Evolutionary conservation across 805 yeast genomes (phyloP).

Genomic region (Candida yuanshanica): DNA sequence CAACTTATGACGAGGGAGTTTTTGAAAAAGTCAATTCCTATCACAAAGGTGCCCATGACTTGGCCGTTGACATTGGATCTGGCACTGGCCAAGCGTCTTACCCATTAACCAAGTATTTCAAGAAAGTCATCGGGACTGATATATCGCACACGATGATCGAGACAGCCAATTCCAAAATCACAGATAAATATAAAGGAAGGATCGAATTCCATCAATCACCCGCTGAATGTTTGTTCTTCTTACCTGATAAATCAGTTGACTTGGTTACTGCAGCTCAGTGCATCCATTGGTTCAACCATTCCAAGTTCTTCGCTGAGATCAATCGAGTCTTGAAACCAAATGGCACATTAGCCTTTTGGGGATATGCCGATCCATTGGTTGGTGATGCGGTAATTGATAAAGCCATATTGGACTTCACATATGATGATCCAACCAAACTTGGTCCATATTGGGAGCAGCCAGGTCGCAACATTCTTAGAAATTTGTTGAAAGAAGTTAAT

Average conservation of each 20-base stretch:
- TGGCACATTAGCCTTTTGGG: slow-evolving; percentile 76
- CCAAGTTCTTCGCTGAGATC: slow-evolving; percentile 44
- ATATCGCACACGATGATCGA: slow-evolving; percentile 51
- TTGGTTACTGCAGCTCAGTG: slow-evolving; percentile 78
- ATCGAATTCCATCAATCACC: slow-evolving; percentile 18
- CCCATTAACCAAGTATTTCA: slow-evolving; percentile 39
- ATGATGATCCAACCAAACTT: slow-evolving; percentile 39
- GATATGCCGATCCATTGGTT: slow-evolving; percentile 69
- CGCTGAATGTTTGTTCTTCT: slow-evolving; percentile 23
- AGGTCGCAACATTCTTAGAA: slow-evolving; percentile 54
- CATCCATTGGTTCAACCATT: slow-evolving; percentile 76
- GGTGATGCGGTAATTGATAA: slow-evolving; percentile 50
- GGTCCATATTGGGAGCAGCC: slow-evolving; percentile 87
- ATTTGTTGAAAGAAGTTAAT: slow-evolving; percentile 36
- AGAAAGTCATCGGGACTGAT: slow-evolving; percentile 59
- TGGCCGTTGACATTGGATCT: slow-evolving; percentile 70
- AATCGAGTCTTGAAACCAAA: slow-evolving; percentile 44
- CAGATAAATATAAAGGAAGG: slow-evolving; percentile 9
- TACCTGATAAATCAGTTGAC: slow-evolving; percentile 42
- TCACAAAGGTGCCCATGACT: slow-evolving; percentile 32
- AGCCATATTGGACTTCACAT: slow-evolving; percentile 45
- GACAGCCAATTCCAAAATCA: slow-evolving; percentile 31
- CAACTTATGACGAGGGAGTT: slow-evolving; percentile 54
- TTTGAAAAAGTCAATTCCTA: slow-evolving; percentile 37
- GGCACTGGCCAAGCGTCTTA: slow-evolving; percentile 75